Evolutionary conservation across 2,329 filamentous ascomycete genomes (phyloP).

Genomic region (Xylogone sp.): DNA sequence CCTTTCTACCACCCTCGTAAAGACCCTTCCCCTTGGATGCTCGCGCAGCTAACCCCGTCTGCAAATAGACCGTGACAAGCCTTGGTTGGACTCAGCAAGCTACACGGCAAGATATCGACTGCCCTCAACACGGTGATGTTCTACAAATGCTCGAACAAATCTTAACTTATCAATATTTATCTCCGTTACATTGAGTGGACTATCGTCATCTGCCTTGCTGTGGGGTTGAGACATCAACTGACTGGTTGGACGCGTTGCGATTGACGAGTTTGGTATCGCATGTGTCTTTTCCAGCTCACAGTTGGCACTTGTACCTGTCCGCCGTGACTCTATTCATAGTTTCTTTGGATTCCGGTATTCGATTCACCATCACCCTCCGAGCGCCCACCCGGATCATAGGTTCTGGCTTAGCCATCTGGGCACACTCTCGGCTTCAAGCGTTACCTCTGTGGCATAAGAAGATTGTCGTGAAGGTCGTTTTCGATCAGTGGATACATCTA

Average conservation of each 20-base stretch:
- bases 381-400: no score
- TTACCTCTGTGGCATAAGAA: no score
- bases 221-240: neutral
- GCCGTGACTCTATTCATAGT: neutral
- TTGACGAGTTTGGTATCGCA: neutral
- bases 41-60: neutral
- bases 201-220: neutral
- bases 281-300: neutral
- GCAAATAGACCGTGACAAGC: neutral
- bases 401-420: no score
- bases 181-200: neutral
- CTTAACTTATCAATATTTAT: neutral
- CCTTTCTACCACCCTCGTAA: neutral
- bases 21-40: neutral
- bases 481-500: neutral
- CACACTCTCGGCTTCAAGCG: no score
- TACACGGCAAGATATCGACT: neutral
- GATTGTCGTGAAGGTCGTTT: neutral
- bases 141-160: neutral
- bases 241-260: neutral
- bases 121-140: neutral
- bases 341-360: no score
- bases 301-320: neutral
- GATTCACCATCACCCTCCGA: no score
- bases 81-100: neutral